Evolutionary conservation across 2,329 filamentous ascomycete species (phyloP).

Genomic region (Curvularia sp.): DNA sequence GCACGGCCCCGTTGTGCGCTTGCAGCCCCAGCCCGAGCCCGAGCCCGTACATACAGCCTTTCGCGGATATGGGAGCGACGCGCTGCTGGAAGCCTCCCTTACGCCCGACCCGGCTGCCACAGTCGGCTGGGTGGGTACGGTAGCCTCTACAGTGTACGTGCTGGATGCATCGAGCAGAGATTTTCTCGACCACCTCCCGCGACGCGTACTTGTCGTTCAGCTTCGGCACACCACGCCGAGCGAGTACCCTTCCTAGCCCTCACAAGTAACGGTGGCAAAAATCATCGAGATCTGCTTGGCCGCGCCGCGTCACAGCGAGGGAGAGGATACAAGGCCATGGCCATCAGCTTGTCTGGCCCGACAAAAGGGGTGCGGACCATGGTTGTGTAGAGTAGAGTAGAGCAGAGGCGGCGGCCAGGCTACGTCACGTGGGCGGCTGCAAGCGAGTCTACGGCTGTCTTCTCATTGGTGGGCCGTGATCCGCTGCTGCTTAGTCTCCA

Average conservation of each 20-base stretch:
- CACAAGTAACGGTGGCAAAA: not conserved
- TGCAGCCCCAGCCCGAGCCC: constrained; percentile 2
- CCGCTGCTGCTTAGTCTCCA: not conserved
- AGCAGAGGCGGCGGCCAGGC: not conserved
- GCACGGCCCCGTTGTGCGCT: not conserved
- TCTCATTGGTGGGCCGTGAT: constrained; percentile 8
- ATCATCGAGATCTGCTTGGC: not conserved
- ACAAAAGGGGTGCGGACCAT: constrained; percentile 7
- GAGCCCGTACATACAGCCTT: not conserved
- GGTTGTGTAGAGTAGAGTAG: not conserved
- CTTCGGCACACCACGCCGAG: constrained; percentile 14
- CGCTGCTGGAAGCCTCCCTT: not conserved
- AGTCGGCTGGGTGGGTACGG: no score
- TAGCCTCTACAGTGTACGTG: no score
- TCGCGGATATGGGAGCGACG: constrained; percentile 13
- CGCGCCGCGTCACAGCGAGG: not conserved
- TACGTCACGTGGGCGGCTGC: not conserved
- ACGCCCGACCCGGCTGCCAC: no score
- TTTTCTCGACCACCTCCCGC: constrained; percentile 2
- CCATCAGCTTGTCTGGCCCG: not conserved
- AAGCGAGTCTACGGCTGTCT: constrained; percentile 8
- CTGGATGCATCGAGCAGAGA: no score
- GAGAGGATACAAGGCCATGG: not conserved
- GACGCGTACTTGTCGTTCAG: not conserved
- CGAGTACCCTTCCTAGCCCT: not conserved